Base-by-base conservation (phyloP, 306 rosid genomes). In the Cicer yamashitae region DNA sequence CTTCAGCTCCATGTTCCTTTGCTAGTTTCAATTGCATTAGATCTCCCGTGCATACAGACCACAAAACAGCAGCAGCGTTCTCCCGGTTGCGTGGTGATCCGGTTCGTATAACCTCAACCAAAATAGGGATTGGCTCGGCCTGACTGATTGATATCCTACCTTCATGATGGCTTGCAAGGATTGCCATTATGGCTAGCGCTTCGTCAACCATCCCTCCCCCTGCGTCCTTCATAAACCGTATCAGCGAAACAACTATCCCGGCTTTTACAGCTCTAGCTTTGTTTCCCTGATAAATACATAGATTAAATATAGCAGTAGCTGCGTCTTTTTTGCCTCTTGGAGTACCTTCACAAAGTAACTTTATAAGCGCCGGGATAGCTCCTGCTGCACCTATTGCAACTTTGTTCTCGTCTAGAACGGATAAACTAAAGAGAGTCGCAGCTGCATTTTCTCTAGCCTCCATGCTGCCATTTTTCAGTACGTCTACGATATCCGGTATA, bases 391-490 rank as follows among this genome's bases (percentile, higher is more conserved):
- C 99, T 48, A 96, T 92, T 14, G 90, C 86, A 59, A 90, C 93
- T 84, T 90, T 96, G 89, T 90, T 89, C 87, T 96, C 99, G 22
- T 96, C 99, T 17, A 96, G 67, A 10, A 90, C 98, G 0, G 99
- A 92, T 80, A 96, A 87, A 65, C 98, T 92, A 81, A 96, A 96
- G 76, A 96, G 98, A 44, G 99, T 92, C 11, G 99, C 99, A 51
- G 98, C 99, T 38, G 99, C 99, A 18, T 96, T 96, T 82, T 92
- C 99, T 86, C 99, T 88, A 68, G 98, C 98, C 73, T 96, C 99
- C 94, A 88, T 92, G 88, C 97, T 96, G 7, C 98, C 98, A 61
- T 83, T 89, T 86, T 67, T 92, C 88, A 96, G 62, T 44, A 96
- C 99, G 75, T 92, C 97, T 53, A 96, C 99, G 77, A 96, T 92